Evolutionary conservation across 176 grass and related monocot species (phyloP).

Genomic region (Chloris gayana): DNA sequence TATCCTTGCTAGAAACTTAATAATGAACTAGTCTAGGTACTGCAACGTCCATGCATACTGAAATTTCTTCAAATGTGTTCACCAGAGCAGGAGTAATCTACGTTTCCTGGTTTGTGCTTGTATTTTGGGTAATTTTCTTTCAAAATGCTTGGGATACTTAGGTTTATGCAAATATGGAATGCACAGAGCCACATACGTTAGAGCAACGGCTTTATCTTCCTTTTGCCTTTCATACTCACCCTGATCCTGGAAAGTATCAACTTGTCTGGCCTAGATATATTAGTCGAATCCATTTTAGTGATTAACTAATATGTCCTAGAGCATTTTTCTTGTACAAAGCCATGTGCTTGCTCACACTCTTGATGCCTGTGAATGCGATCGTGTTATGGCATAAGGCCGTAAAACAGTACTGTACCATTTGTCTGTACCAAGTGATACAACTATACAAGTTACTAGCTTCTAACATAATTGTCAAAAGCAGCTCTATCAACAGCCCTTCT

Average conservation of each 20-base stretch:
- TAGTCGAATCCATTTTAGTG: neutral
- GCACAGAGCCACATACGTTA: constrained; percentile 3
- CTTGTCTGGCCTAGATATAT: neutral
- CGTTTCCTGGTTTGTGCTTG: no score
- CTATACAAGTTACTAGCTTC: neutral
- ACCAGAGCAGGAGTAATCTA: neutral
- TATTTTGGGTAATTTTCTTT: neutral
- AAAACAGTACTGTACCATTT: neutral
- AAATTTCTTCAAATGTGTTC: constrained; percentile 21
- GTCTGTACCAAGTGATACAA: neutral
- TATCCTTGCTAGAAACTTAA: constrained; percentile 12
- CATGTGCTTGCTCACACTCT: neutral
- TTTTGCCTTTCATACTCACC: neutral
- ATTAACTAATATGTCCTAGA: neutral
- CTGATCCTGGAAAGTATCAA: neutral
- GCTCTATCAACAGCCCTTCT: neutral
- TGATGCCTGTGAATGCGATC: neutral
- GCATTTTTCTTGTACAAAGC: neutral
- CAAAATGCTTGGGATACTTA: neutral
- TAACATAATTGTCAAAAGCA: neutral
- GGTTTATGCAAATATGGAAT: constrained; percentile 13
- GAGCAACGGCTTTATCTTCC: neutral
- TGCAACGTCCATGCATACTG: neutral
- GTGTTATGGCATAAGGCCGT: neutral
- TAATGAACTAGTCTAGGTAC: constrained; percentile 7